Conservation (phyloP, 225 moss, liverwort and hornwort species). For the Thuidium tamariscinum region DNA sequence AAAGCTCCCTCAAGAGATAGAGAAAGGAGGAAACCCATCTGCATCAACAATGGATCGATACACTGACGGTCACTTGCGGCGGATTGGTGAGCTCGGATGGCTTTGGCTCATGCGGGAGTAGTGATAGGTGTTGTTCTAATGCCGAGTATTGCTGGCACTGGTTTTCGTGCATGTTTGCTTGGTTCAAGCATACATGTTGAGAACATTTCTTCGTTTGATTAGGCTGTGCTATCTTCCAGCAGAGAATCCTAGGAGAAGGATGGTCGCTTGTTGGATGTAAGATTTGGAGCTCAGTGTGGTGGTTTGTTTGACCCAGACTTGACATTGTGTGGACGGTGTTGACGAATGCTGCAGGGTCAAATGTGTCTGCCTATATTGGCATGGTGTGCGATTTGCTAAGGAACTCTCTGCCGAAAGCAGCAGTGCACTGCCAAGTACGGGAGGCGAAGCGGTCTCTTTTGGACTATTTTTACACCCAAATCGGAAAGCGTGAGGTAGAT, state of each 20-base stretch:
- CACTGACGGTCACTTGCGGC: slow-evolving; percentile 78
- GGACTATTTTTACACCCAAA: slow-evolving; percentile 43
- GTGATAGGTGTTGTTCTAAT: neutral
- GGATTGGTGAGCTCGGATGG: slow-evolving; percentile 58
- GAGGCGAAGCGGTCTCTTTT: slow-evolving; percentile 41
- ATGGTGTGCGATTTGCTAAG: slow-evolving; percentile 37
- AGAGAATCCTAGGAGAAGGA: neutral
- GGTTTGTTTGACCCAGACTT: neutral
- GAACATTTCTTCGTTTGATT: neutral
- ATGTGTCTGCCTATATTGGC: slow-evolving; percentile 33
- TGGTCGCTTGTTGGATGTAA: neutral
- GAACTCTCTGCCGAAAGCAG: slow-evolving; percentile 40
- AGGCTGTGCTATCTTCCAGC: neutral
- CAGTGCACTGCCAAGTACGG: slow-evolving; percentile 49
- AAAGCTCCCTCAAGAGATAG: slow-evolving; percentile 92
- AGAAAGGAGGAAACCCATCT: slow-evolving; percentile 81
- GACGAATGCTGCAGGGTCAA: slow-evolving; percentile 15
- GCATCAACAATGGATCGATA: slow-evolving; percentile 77
- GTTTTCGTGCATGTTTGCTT: neutral
- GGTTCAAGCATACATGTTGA: neutral
- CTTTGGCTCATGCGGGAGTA: neutral
- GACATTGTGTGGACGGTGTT: neutral
- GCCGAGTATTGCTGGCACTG: neutral
- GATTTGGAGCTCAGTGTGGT: neutral
- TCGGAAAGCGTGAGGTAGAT: slow-evolving; percentile 41